These are phyloP conservation scores for Naegleria lovaniensis DNA, from an alignment of 208 protist genomes.

Conservation along the genomic window DNA sequence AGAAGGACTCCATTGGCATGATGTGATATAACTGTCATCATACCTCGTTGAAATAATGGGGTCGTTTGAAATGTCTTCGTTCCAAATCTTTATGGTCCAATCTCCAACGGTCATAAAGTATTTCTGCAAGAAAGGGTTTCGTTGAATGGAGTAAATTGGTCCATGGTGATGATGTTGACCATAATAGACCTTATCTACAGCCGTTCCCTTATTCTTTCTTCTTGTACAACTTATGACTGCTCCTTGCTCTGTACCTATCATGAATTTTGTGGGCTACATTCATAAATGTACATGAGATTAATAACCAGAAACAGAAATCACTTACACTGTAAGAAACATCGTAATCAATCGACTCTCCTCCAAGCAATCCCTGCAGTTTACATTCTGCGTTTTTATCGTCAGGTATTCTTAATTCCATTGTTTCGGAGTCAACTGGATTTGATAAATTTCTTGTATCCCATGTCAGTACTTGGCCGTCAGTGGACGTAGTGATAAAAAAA, in stretches of 20 bases:
- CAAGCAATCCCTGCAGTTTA: constrained; percentile 70
- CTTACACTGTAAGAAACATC: constrained; percentile 49
- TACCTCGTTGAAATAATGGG: constrained; percentile 91
- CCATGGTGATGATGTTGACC: constrained; percentile 89
- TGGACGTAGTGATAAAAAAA: constrained; percentile 85
- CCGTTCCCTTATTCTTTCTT: constrained; percentile 82
- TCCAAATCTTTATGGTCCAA: constrained; percentile 90
- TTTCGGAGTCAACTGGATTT: constrained; percentile 72
- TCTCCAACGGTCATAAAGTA: constrained; percentile 92
- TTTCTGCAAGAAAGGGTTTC: constrained; percentile 86
- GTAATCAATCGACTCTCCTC: constrained; percentile 86
- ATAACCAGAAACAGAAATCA: too few relatives aligned
- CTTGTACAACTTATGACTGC: constrained; percentile 47
- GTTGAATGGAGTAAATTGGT: constrained; percentile 84
- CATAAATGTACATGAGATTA: too few relatives aligned
- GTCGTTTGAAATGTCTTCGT: constrained; percentile 71
- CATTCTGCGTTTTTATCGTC: constrained; percentile 71
- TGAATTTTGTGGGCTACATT: constrained; percentile 89
- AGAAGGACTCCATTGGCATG: constrained; percentile 80
- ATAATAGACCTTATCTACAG: constrained; percentile 80
- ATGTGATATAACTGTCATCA: constrained; percentile 84
- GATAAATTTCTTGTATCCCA: constrained; percentile 88
- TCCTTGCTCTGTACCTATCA: constrained; percentile 69
- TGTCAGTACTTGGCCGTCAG: constrained; percentile 83
- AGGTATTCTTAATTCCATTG: constrained; percentile 64